Conservation (phyloP, 495 filamentous ascomycete species). For the Barbatosphaeria neglecta region DNA sequence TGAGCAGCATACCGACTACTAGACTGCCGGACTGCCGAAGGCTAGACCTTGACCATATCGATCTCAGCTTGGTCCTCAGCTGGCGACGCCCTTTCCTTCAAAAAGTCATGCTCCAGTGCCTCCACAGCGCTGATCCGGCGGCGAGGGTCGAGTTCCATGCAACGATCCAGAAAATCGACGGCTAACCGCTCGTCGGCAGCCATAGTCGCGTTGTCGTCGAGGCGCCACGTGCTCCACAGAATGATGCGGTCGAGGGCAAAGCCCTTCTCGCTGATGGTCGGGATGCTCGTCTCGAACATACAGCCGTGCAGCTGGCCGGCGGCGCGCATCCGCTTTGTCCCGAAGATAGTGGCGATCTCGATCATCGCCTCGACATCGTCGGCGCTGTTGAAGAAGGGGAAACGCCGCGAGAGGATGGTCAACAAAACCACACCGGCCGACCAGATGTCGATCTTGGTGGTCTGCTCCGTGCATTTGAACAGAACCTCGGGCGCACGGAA, state of each 20-base stretch:
- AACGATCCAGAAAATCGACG: constrained; percentile 52
- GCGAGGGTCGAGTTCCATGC: constrained; percentile 60
- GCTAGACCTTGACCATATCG: constrained; percentile 27
- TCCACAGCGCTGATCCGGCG: constrained; percentile 61
- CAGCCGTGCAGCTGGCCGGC: constrained; percentile 73
- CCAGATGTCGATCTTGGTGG: constrained; percentile 95
- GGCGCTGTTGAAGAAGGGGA: constrained; percentile 95
- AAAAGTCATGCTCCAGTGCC: constrained; percentile 66
- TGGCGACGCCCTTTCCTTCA: constrained; percentile 19
- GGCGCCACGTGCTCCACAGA: constrained; percentile 70
- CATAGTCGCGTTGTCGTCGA: constrained; percentile 35
- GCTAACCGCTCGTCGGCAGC: constrained; percentile 51
- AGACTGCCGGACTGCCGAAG: not conserved
- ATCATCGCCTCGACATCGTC: constrained; percentile 96
- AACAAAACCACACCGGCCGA: constrained; percentile 88
- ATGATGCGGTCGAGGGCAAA: constrained; percentile 87
- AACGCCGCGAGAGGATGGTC: constrained; percentile 78
- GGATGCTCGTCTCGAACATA: constrained; percentile 82
- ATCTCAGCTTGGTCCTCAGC: constrained; percentile 34
- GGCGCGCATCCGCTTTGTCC: constrained; percentile 65
- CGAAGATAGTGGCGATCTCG: constrained; percentile 92
- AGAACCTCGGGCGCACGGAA: constrained; percentile 95
- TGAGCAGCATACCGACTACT: not conserved
- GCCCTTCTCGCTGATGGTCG: constrained; percentile 73
- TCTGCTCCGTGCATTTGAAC: constrained; percentile 94